Percentiles rank a stretch among this genome's conserved stretches.
Evolutionary conservation across 2,329 filamentous ascomycete genomes (phyloP).

Genomic region (Apiospora kogelbergensis): DNA sequence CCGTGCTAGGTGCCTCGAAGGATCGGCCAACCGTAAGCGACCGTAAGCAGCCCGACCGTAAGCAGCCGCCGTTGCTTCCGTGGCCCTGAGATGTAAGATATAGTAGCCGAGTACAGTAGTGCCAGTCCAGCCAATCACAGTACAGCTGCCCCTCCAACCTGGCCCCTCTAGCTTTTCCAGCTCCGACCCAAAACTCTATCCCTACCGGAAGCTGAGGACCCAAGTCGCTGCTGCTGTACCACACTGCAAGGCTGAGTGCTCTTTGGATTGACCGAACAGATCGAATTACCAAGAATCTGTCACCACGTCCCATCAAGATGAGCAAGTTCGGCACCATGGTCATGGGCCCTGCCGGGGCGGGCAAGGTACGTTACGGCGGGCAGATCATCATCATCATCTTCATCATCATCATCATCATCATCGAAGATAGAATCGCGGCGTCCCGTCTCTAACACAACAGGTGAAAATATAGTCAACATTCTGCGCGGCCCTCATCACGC

Average conservation of each 20-base stretch:
- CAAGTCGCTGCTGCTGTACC: background rate
- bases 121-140: background rate
- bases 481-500: slow-evolving; percentile 88
- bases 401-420: too few species aligned
- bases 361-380: slow-evolving; percentile 62
- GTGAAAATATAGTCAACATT: slow-evolving; percentile 73
- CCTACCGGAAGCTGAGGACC: background rate
- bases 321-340: slow-evolving; percentile 94
- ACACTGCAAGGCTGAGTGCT: background rate
- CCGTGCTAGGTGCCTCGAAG: background rate
- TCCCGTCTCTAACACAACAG: background rate
- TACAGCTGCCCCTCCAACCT: background rate
- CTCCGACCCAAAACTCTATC: background rate
- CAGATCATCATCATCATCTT: too few species aligned
- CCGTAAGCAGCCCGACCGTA: background rate
- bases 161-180: background rate
- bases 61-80: background rate
- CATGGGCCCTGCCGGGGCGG: slow-evolving; percentile 93
- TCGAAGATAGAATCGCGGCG: background rate
- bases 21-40: background rate
- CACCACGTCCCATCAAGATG: slow-evolving; percentile 49
- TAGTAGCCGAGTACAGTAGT: background rate
- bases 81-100: background rate
- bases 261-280: background rate
- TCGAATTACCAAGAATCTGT: background rate